Conservation (phyloP, 2,329 filamentous ascomycete species). For the Sclerotinia borealis region DNA sequence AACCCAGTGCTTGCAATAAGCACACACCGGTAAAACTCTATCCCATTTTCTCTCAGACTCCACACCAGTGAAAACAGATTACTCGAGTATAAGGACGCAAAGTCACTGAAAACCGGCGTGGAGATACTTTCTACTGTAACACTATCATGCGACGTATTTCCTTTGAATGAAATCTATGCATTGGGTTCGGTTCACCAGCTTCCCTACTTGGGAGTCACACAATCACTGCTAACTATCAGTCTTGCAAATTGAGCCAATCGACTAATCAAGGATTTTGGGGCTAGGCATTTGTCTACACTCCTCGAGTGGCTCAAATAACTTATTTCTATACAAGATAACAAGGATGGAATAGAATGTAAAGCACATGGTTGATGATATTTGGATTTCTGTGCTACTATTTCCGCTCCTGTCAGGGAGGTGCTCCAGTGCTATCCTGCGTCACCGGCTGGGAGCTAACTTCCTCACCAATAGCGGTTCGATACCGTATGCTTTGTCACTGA, state of each 20-base stretch:
- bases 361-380: not conserved
- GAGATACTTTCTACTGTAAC: too few relatives aligned
- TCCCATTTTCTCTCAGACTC: too few relatives aligned
- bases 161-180: accelerated
- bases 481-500: too few relatives aligned
- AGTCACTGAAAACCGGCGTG: too few relatives aligned
- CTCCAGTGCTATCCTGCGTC: not conserved
- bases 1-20: too few relatives aligned
- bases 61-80: too few relatives aligned
- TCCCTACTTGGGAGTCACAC: not conserved
- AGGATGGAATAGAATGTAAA: not conserved
- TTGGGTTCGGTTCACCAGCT: too few relatives aligned
- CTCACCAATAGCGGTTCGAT: not conserved
- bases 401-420: not conserved
- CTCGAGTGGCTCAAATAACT: not conserved
- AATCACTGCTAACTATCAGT: not conserved
- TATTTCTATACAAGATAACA: not conserved
- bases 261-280: not conserved
- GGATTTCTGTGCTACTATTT: not conserved
- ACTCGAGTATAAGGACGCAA: too few relatives aligned
- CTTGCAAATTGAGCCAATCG: not conserved
- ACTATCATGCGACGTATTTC: too few relatives aligned
- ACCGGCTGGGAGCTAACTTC: not conserved
- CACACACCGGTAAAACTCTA: too few relatives aligned
- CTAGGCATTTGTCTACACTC: not conserved